phyloP scores from a whole-genome alignment of 129 eudicot species.

The Flaveria robusta region DNA sequence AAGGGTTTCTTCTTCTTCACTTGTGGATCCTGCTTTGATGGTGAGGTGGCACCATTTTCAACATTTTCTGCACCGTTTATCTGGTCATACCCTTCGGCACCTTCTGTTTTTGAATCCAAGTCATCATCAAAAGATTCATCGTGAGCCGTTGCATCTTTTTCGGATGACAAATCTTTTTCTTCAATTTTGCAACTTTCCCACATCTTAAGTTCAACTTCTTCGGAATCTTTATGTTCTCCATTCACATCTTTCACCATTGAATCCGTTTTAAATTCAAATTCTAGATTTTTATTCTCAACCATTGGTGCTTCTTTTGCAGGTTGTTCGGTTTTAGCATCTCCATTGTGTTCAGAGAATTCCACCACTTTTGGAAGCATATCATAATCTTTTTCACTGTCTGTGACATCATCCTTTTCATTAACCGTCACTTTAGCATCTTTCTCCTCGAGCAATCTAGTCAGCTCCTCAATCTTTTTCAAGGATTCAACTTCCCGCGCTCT shows the following conservation, averaged over 20 bases:
- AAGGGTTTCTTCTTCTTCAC: conserved; percentile 91
- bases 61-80: conserved; percentile 53
- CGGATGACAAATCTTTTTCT: conserved; percentile 73
- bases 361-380: conserved; percentile 93
- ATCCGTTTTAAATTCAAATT: conserved; percentile 25
- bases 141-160: conserved; percentile 45
- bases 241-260: conserved; percentile 28
- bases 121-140: conserved; percentile 79
- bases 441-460: conserved; percentile 73
- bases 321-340: conserved; percentile 49
- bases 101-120: conserved; percentile 62
- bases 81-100: conserved; percentile 55
- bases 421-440: conserved; percentile 38
- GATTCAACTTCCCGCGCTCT: conserved; percentile 55
- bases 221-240: conserved; percentile 45
- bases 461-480: conserved; percentile 55
- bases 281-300: conserved; percentile 27
- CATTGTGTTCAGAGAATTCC: conserved; percentile 85
- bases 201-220: conserved; percentile 77
- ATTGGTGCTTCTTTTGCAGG: conserved; percentile 38
- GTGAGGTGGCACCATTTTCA: conserved; percentile 64
- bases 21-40: conserved; percentile 41
- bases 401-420: conserved; percentile 61
- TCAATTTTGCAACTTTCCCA: conserved; percentile 98
- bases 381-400: conserved; percentile 83